These are phyloP conservation scores for Pyronema omphalodes DNA, from an alignment of 495 filamentous ascomycete species.

Conservation along the genomic window DNA sequence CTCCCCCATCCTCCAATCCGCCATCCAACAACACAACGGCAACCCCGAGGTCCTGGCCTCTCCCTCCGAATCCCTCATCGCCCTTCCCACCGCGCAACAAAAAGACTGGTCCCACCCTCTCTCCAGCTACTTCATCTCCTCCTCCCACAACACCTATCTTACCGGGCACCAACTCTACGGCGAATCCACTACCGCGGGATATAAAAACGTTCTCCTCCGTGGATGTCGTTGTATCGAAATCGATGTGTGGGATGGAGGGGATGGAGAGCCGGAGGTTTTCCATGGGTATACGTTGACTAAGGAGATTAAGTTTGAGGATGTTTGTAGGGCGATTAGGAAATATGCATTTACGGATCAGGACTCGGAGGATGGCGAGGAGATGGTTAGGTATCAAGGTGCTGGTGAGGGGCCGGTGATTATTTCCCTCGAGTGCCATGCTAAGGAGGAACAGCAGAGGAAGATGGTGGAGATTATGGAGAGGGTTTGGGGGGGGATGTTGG, in stretches of 20 bases:
- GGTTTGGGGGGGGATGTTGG: constrained; percentile 50
- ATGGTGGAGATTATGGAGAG: constrained; percentile 83
- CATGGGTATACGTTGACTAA: constrained; percentile 86
- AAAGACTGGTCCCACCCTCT: constrained; percentile 47
- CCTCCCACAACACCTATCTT: constrained; percentile 89
- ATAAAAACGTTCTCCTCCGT: constrained; percentile 59
- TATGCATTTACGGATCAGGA: constrained; percentile 43
- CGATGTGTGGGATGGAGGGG: constrained; percentile 81
- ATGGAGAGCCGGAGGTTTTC: constrained; percentile 54
- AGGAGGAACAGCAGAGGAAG: constrained; percentile 55
- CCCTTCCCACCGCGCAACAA: constrained; percentile 17
- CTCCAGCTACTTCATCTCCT: constrained; percentile 76
- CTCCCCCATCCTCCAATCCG: constrained; percentile 12
- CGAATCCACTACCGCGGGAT: constrained; percentile 59
- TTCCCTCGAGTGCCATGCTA: constrained; percentile 75
- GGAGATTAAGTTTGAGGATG: constrained; percentile 64
- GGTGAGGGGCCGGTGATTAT: constrained; percentile 69
- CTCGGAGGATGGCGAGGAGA: constrained; percentile 20
- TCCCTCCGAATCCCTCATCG: constrained; percentile 12
- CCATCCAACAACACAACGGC: not conserved
- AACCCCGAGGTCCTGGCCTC: constrained; percentile 9
- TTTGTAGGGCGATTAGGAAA: constrained; percentile 61
- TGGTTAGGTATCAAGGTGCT: constrained; percentile 13
- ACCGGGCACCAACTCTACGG: constrained; percentile 83
- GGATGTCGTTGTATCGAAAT: constrained; percentile 93